Evolutionary conservation across 768 basidiomycete genomes (phyloP).

Genomic region (Suillus tomentosus): DNA sequence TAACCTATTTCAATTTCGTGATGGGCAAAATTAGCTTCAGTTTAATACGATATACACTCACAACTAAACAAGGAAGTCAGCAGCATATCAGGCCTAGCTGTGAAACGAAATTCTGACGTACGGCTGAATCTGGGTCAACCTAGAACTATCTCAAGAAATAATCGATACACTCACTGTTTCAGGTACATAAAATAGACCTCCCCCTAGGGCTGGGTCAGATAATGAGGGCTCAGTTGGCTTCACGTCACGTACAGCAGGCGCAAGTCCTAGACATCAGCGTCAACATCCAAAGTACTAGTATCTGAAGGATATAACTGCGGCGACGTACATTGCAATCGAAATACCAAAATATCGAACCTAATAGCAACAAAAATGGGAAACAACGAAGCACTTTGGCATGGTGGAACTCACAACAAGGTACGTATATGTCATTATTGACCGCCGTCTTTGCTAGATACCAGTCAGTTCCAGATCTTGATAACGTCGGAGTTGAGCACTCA

Average conservation of each 20-base stretch:
- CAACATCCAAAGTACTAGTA: not conserved
- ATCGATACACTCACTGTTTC: not conserved
- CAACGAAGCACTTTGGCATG: not conserved
- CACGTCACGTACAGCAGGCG: not conserved
- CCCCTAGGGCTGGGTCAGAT: not conserved
- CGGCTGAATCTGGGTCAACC: not conserved
- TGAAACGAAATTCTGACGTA: not conserved
- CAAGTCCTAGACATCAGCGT: not conserved
- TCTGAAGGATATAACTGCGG: not conserved
- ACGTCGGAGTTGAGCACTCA: not conserved
- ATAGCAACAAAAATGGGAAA: not conserved
- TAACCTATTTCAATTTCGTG: not conserved
- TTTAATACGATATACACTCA: not conserved
- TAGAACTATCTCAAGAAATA: not conserved
- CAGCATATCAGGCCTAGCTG: not conserved
- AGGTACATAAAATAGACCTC: not conserved
- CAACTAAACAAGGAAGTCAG: not conserved
- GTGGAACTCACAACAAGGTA: not conserved
- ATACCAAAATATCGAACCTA: not conserved
- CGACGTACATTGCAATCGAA: not conserved
- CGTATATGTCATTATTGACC: not conserved
- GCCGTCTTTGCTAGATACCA: not conserved
- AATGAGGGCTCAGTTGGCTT: not conserved
- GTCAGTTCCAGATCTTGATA: not conserved
- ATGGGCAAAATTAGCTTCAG: not conserved